A percentile compares a stretch with the other conserved stretches of the same genome.
phyloP scores from a whole-genome alignment of 352 stramenopile genomes.

The Pythium myriotylum region DNA sequence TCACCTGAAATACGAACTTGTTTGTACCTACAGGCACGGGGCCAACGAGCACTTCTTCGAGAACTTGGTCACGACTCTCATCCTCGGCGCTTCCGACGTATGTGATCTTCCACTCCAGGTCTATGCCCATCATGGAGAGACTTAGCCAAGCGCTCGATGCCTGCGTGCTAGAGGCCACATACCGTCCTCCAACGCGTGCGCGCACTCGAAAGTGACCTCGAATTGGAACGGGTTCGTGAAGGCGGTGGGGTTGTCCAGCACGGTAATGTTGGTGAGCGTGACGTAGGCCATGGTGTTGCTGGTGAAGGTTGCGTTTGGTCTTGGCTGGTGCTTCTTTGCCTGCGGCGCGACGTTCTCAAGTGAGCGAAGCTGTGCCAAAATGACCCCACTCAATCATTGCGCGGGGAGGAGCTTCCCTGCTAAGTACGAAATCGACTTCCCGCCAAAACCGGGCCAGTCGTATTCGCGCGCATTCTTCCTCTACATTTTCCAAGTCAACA shows the following conservation, averaged over 20 bases:
- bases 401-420: constrained; percentile 10
- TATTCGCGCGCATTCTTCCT: constrained; percentile 2
- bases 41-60: constrained; percentile 98
- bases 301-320: not conserved
- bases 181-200: constrained; percentile 95
- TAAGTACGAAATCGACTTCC: constrained; percentile 35
- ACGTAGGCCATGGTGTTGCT: constrained; percentile 76
- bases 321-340: not conserved
- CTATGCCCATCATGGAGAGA: constrained; percentile 42
- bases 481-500: constrained; percentile 32
- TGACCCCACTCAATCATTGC: constrained; percentile 16
- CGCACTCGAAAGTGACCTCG: constrained; percentile 99
- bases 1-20: constrained; percentile 96
- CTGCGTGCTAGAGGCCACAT: constrained; percentile 24
- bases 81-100: constrained; percentile 98
- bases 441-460: constrained; percentile 30
- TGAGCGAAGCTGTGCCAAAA: constrained; percentile 20
- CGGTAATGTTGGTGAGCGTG: constrained; percentile 93
- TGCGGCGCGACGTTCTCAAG: constrained; percentile 9
- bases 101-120: constrained; percentile 99
- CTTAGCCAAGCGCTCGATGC: too few relatives aligned
- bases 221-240: constrained; percentile 99
- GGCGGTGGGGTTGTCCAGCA: constrained; percentile 97
- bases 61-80: constrained; percentile 94
- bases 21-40: constrained; percentile 97